phyloP scores from a whole-genome alignment of 768 basidiomycete genomes.

The Tylopilus intermedius region DNA sequence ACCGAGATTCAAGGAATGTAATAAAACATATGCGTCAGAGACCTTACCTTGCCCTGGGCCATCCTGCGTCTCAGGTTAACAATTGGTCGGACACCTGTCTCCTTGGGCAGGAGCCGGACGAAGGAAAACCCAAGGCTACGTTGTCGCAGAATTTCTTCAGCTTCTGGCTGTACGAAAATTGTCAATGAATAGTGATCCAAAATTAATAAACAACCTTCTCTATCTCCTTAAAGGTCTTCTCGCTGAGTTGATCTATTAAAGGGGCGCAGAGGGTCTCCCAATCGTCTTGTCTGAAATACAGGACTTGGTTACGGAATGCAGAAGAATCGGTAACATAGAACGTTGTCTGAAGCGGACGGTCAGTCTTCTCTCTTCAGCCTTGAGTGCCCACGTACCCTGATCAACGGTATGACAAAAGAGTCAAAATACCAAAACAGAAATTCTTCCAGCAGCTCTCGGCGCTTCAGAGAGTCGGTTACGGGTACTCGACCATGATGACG shows the following conservation, averaged over 20 bases:
- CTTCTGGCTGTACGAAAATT: constrained; percentile 47
- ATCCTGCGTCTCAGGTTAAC: constrained; percentile 77
- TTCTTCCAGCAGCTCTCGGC: constrained; percentile 78
- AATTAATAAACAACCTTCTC: constrained; percentile 44
- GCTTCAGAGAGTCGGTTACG: constrained; percentile 66
- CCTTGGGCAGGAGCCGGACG: constrained; percentile 88
- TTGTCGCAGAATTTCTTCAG: constrained; percentile 60
- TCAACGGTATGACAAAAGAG: constrained; percentile 70
- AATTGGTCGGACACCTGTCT: constrained; percentile 90
- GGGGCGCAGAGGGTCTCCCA: constrained; percentile 85
- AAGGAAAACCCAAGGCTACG: constrained; percentile 79
- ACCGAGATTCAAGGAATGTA: constrained; percentile 29
- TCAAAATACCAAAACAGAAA: constrained; percentile 96
- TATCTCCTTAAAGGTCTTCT: constrained; percentile 66
- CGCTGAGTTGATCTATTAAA: constrained; percentile 67
- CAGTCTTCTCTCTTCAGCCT: neutral
- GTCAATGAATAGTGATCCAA: neutral
- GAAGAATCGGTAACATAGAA: constrained; percentile 95
- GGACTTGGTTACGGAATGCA: constrained; percentile 71
- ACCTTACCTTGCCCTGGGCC: constrained; percentile 29
- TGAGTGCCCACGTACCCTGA: constrained; percentile 52
- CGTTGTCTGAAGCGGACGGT: constrained; percentile 53
- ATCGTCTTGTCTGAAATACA: constrained; percentile 94
- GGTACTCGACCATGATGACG: constrained; percentile 46
- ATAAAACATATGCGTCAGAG: neutral